Conservation (phyloP, 2,329 filamentous ascomycete genomes). For the Fusarium sp. region DNA sequence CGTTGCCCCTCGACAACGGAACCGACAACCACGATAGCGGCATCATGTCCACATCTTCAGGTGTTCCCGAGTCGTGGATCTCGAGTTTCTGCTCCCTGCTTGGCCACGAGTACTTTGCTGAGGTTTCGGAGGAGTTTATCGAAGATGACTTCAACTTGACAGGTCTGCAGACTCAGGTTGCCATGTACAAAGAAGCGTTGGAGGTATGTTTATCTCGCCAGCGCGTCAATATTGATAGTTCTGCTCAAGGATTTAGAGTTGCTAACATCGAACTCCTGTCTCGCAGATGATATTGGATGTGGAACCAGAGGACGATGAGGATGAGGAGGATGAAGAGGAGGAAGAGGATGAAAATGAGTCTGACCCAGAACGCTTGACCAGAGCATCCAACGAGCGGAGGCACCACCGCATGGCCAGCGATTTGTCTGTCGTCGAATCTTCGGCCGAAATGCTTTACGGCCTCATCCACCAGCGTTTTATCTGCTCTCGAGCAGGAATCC, state of each 20-base stretch:
- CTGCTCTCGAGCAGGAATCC: constrained; percentile 93
- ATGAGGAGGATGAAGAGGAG: constrained; percentile 84
- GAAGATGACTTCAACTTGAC: constrained; percentile 99
- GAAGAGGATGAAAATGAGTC: constrained; percentile 79
- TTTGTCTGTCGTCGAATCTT: constrained; percentile 94
- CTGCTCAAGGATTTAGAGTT: background rate
- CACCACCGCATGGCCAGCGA: constrained; percentile 91
- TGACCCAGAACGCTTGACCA: constrained; percentile 64
- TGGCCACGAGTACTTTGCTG: constrained; percentile 98
- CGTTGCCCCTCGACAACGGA: constrained; percentile 20
- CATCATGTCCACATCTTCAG: constrained; percentile 70
- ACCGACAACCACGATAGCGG: constrained; percentile 18
- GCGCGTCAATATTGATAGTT: background rate
- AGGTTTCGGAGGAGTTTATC: constrained; percentile 98
- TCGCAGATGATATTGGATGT: constrained; percentile 96
- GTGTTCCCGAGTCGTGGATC: constrained; percentile 90
- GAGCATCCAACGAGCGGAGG: constrained; percentile 72
- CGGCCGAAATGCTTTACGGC: constrained; percentile 97
- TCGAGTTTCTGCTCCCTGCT: constrained; percentile 94
- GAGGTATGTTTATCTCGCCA: constrained; percentile 66
- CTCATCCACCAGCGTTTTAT: constrained; percentile 99
- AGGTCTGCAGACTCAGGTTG: constrained; percentile 91
- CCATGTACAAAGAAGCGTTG: constrained; percentile 98
- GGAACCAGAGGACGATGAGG: constrained; percentile 93
- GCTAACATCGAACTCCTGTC: constrained; percentile 17